phyloP scores from a whole-genome alignment of 2,329 filamentous ascomycete genomes.

The Orbilia brochopaga region DNA sequence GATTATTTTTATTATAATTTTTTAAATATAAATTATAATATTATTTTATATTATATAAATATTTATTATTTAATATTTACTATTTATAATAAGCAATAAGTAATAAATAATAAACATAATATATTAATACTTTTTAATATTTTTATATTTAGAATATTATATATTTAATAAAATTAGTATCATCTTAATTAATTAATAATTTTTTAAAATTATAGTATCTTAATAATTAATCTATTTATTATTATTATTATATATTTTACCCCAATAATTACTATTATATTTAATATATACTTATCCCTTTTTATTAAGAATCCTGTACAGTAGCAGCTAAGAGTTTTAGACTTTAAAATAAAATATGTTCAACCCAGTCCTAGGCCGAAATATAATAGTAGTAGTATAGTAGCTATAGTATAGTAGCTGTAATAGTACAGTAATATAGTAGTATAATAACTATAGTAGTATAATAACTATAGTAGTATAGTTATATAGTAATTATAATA shows the following conservation, averaged over 20 bases:
- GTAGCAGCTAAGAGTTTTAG: too few species aligned
- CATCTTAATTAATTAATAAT: neutral
- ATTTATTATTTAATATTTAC: neutral
- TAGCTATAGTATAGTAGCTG: too few species aligned
- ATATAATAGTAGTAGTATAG: too few species aligned
- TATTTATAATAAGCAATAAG: too few species aligned
- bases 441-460: too few species aligned
- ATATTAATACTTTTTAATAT: neutral
- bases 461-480: too few species aligned
- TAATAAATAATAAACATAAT: neutral
- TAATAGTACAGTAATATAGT: too few species aligned
- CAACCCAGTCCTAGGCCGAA: too few species aligned
- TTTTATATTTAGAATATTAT: neutral
- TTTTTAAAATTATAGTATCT: neutral
- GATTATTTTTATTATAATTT: conserved; percentile 9
- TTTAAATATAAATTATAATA: conserved; percentile 8
- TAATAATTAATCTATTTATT: neutral
- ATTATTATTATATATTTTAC: neutral
- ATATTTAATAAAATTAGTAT: neutral
- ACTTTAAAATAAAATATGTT: too few species aligned
- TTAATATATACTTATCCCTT: neutral
- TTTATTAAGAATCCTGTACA: too few species aligned
- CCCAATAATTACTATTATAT: neutral
- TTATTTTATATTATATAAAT: neutral
- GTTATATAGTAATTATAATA: too few species aligned